Percentiles rank a stretch among this genome's conserved stretches.
Evolutionary conservation across 140 eudicot species (phyloP).

Genomic region (Anethum foeniculum): DNA sequence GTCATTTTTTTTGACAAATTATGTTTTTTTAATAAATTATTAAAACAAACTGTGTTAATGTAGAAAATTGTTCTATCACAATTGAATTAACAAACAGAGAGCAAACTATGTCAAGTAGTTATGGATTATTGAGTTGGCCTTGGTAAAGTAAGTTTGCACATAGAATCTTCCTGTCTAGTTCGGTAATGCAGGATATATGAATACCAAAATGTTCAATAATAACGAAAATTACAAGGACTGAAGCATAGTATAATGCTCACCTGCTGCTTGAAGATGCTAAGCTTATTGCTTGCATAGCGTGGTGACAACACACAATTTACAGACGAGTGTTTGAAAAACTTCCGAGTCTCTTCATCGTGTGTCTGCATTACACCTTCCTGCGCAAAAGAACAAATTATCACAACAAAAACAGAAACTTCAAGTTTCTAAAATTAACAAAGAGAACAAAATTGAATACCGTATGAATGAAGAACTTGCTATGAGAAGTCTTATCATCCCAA

Average conservation of each 20-base stretch:
- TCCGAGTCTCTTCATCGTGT: slow-evolving; percentile 75
- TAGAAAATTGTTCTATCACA: not conserved
- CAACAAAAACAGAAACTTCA: not conserved
- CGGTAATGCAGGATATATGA: not conserved
- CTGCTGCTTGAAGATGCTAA: slow-evolving; percentile 78
- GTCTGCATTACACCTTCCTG: slow-evolving; percentile 81
- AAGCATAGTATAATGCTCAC: slow-evolving; percentile 35
- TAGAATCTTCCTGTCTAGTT: not conserved
- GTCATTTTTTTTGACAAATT: not conserved
- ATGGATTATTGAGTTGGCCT: not conserved
- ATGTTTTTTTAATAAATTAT: no score
- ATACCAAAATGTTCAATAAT: not conserved
- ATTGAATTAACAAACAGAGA: not conserved
- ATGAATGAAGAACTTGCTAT: slow-evolving; percentile 56
- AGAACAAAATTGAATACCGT: slow-evolving; percentile 34
- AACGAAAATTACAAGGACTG: not conserved
- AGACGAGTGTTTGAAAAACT: slow-evolving; percentile 72
- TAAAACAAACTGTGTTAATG: not conserved
- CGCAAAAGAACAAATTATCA: slow-evolving; percentile 3
- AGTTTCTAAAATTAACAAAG: no score
- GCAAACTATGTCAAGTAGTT: not conserved
- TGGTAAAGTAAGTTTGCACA: not conserved
- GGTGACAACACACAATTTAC: slow-evolving; percentile 67
- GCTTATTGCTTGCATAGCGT: slow-evolving; percentile 76
- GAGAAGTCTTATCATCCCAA: slow-evolving; percentile 97